Percentiles rank a stretch among this genome's conserved stretches.
Evolutionary conservation across 208 protist genomes (phyloP).

Genomic region (Trypanosoma avium): DNA sequence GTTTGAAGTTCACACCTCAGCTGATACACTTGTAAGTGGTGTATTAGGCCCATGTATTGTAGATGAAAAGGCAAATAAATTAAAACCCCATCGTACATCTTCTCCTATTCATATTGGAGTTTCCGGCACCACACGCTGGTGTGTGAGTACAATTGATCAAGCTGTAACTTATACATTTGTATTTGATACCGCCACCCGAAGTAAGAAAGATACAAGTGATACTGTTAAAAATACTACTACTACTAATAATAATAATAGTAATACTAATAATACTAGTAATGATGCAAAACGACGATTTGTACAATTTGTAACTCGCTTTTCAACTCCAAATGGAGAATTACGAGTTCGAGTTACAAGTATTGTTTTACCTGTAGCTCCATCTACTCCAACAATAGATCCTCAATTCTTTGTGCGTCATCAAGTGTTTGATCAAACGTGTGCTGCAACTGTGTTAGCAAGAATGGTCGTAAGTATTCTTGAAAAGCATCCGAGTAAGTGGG

Average conservation of each 20-base stretch:
- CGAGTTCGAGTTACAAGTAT: slow-evolving; percentile 91
- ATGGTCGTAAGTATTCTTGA: slow-evolving; percentile 77
- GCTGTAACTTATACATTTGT: slow-evolving; percentile 55
- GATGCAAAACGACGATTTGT: slow-evolving; percentile 67
- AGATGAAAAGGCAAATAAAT: slow-evolving; percentile 48
- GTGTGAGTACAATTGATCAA: slow-evolving; percentile 63
- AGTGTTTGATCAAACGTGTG: slow-evolving; percentile 96
- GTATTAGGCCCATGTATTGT: slow-evolving; percentile 69
- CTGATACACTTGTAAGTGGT: slow-evolving; percentile 72
- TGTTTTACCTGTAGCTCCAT: slow-evolving; percentile 57
- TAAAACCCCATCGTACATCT: slow-evolving; percentile 21
- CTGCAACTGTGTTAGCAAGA: slow-evolving; percentile 69
- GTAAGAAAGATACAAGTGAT: not conserved
- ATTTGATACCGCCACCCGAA: slow-evolving; percentile 75
- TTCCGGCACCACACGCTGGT: slow-evolving; percentile 62
- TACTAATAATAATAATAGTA: not conserved
- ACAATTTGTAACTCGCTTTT: slow-evolving; percentile 96
- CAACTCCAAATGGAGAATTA: slow-evolving; percentile 66
- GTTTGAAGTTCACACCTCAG: slow-evolving; percentile 69
- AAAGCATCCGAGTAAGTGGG: slow-evolving; percentile 64
- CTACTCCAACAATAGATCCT: slow-evolving; percentile 26
- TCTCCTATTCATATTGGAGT: slow-evolving; percentile 68
- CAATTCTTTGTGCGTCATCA: slow-evolving; percentile 45
- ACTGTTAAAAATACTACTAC: not conserved
- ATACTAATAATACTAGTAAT: not conserved